phyloP scores from a whole-genome alignment of 805 yeast species.

The Metschnikowia koreensis region DNA sequence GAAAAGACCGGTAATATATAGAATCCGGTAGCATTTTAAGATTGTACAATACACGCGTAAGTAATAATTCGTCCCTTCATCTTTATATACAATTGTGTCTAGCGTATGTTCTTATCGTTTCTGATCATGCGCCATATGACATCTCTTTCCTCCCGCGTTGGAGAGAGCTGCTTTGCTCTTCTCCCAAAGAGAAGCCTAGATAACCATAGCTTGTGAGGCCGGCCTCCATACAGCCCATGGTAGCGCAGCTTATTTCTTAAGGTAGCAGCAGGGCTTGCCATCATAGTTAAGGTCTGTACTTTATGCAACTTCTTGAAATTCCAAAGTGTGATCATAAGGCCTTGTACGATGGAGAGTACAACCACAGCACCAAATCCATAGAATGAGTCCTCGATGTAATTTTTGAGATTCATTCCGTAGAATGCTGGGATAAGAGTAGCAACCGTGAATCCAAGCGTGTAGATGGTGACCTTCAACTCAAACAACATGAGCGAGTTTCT shows the following conservation, averaged over 20 bases:
- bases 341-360: conserved; percentile 50
- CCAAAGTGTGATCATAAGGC: conserved; percentile 50
- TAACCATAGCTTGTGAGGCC: conserved; percentile 12
- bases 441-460: conserved; percentile 80
- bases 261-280: conserved; percentile 22
- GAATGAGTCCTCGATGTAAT: conserved; percentile 68
- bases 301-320: conserved; percentile 57
- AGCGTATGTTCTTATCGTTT: conserved; percentile 27
- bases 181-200: conserved; percentile 28
- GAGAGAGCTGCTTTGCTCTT: conserved; percentile 27
- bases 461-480: conserved; percentile 78
- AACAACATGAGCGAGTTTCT: conserved; percentile 86
- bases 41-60: conserved; percentile 8
- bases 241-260: conserved; percentile 10
- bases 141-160: conserved; percentile 37
- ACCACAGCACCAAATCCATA: conserved; percentile 63
- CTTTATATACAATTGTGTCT: conserved; percentile 2
- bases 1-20: background rate
- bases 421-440: conserved; percentile 85
- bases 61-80: background rate
- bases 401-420: conserved; percentile 83
- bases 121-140: conserved; percentile 45
- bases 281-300: conserved; percentile 69
- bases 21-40: conserved; percentile 4
- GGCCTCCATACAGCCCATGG: conserved; percentile 1